Percentiles rank a stretch among this genome's conserved stretches.
Evolutionary conservation across 257 asterid species (phyloP).

Genomic region (Nicotiana benthamiana): DNA sequence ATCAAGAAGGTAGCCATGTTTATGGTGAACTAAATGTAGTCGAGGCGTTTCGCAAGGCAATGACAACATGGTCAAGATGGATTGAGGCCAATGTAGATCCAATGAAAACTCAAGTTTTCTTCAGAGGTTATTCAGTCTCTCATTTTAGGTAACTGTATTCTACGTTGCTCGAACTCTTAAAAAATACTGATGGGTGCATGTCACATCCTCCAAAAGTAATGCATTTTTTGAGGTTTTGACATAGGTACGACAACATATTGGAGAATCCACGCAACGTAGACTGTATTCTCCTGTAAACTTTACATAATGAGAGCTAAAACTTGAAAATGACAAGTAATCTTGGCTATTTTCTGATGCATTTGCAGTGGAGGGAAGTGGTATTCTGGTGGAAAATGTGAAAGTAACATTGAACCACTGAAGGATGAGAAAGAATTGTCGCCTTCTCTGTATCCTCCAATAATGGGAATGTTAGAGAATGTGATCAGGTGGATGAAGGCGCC

Average conservation of each 20-base stretch:
- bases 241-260: no score
- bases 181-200: no score
- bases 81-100: conserved; percentile 52
- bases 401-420: conserved; percentile 60
- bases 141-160: conserved; percentile 59
- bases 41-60: conserved; percentile 81
- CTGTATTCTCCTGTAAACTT: not conserved
- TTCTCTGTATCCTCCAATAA: conserved; percentile 54
- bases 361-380: conserved; percentile 97
- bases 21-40: conserved; percentile 61
- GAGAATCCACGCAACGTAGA: no score
- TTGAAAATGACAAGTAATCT: not conserved
- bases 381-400: conserved; percentile 76
- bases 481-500: conserved; percentile 54
- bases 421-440: conserved; percentile 41
- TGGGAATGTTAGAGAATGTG: conserved; percentile 55
- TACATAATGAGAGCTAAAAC: not conserved
- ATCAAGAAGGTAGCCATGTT: conserved; percentile 75
- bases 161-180: not conserved
- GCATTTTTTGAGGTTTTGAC: no score
- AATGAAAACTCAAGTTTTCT: conserved; percentile 49
- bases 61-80: conserved; percentile 76
- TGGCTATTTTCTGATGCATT: not conserved
- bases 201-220: no score
- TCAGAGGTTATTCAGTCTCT: conserved; percentile 75